Evolutionary conservation across 2,329 filamentous ascomycete genomes (phyloP).

Genomic region (Beauveria varroae): DNA sequence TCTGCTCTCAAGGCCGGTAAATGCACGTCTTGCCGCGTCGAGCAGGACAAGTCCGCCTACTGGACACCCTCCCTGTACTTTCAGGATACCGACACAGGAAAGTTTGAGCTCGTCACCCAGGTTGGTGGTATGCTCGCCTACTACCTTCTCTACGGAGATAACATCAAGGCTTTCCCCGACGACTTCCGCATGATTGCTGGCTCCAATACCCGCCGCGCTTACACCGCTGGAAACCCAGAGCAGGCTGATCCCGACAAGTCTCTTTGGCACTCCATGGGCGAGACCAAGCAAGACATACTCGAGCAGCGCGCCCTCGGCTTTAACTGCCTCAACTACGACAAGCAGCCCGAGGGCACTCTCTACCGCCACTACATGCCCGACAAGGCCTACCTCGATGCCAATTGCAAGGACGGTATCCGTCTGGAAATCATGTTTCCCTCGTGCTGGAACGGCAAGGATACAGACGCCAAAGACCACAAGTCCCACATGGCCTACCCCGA

Average conservation of each 20-base stretch:
- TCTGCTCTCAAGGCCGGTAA: slow-evolving; percentile 50
- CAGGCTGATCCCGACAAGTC: slow-evolving; percentile 60
- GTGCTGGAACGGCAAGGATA: slow-evolving; percentile 70
- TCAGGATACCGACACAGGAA: slow-evolving; percentile 53
- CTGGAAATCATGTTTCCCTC: slow-evolving; percentile 83
- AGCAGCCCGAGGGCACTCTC: slow-evolving; percentile 61
- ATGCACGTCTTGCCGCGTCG: slow-evolving; percentile 77
- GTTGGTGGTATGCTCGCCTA: slow-evolving; percentile 86
- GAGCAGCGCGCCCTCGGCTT: slow-evolving; percentile 80
- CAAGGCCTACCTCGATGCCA: slow-evolving; percentile 69
- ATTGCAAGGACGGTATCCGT: slow-evolving; percentile 76
- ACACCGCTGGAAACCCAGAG: slow-evolving; percentile 60
- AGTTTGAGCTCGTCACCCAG: slow-evolving; percentile 62
- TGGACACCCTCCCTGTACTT: slow-evolving; percentile 81
- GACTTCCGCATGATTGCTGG: slow-evolving; percentile 81
- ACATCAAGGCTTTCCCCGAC: slow-evolving; percentile 65
- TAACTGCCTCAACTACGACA: slow-evolving; percentile 84
- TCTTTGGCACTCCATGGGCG: slow-evolving; percentile 55
- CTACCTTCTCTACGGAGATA: slow-evolving; percentile 66
- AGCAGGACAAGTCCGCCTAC: slow-evolving; percentile 79
- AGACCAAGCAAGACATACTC: slow-evolving; percentile 60
- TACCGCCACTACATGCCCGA: slow-evolving; percentile 76
- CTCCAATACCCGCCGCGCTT: slow-evolving; percentile 59
- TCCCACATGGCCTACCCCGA: slow-evolving; percentile 71
- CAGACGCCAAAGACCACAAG: slow-evolving; percentile 47